Base-by-base conservation (phyloP, 257 asterid genomes). In the Solanum sejunctum region DNA sequence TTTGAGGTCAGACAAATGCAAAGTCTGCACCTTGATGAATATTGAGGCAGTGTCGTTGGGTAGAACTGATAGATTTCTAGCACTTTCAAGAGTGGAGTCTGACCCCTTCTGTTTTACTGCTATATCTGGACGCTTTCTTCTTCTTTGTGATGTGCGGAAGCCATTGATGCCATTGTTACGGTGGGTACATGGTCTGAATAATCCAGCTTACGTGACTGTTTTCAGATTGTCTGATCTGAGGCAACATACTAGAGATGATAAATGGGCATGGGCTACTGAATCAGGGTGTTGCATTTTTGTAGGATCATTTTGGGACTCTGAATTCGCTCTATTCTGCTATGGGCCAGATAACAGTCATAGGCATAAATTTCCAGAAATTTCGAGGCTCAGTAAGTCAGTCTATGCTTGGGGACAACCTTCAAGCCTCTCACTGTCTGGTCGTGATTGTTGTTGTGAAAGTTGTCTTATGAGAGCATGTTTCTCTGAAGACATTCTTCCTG, bases 241-340 rank as follows among this genome's bases (percentile, higher is more conserved):
- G 88, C 89, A 89, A 56, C 87, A 87, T 84, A 80, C 85, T 12
- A 85, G 86, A 83, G 88, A 91, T 70, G 87, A 88, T 21, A 88
- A 77, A 78, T 91, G 90, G 81, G 85, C 83, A 67, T 88, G 84
- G 90, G 96, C 96, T 79, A 89, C 96, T 28, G 91, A 93, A 73
- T 89, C 95, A n/a, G 98, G 99, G 55, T 86, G 89, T 84, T 90
- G 98, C 86, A 89, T 94, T 88, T 78, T 96, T 66, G 81, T 96
- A 77, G 99, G 99, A 87, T 96, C 99, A 2, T 93, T 96, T 88
- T 94, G 94, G 98, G 94, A 91, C 78, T 82, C 87, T 54, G 90
- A 89, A 86, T 96, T 96, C 86, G 86, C 80, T 83, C 82, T 92
- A 56, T 96, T 96, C 63, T 91, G 93, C 70, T 96, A 91, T 83